Percentiles rank a stretch among this genome's conserved stretches.
Evolutionary conservation across 176 grass and related monocot species (phyloP).

Genomic region (Oropetium thomaeum): DNA sequence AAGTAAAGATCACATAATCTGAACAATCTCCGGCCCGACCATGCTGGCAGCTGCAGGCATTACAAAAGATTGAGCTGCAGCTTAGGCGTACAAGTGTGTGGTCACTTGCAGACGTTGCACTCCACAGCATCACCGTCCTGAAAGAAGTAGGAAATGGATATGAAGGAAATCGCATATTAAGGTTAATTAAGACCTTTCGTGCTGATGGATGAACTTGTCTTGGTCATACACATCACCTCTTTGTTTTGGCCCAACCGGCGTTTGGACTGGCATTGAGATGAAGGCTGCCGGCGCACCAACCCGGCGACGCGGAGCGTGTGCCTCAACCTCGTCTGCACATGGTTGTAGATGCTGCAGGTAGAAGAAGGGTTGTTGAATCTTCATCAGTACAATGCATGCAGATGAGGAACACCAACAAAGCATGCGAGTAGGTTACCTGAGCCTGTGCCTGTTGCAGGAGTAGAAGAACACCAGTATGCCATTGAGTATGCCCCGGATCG

Average conservation of each 20-base stretch:
- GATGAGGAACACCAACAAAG: too few species aligned
- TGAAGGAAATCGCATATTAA: neutral
- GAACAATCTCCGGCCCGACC: too few species aligned
- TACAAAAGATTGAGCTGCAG: too few species aligned
- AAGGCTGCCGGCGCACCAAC: constrained; percentile 3
- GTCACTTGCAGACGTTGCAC: constrained; percentile 51
- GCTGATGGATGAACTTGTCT: too few species aligned
- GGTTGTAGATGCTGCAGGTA: constrained; percentile 70
- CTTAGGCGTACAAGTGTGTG: neutral
- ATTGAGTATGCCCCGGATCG: constrained; percentile 71
- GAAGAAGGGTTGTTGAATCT: too few species aligned
- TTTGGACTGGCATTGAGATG: constrained; percentile 18
- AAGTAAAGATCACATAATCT: too few species aligned
- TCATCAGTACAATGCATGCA: too few species aligned
- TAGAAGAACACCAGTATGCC: constrained; percentile 59
- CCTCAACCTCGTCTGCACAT: constrained; percentile 31
- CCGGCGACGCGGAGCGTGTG: constrained; percentile 7
- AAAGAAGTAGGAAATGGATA: neutral
- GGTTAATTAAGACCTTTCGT: too few species aligned
- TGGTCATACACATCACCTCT: constrained; percentile 4
- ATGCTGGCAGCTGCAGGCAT: too few species aligned
- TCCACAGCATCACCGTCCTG: constrained; percentile 24
- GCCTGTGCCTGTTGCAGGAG: constrained; percentile 70
- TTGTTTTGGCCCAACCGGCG: constrained; percentile 9
- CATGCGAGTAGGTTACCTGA: too few species aligned